Conservation (phyloP, 2,329 filamentous ascomycete species). For the Chalaropsis ovoidea region DNA sequence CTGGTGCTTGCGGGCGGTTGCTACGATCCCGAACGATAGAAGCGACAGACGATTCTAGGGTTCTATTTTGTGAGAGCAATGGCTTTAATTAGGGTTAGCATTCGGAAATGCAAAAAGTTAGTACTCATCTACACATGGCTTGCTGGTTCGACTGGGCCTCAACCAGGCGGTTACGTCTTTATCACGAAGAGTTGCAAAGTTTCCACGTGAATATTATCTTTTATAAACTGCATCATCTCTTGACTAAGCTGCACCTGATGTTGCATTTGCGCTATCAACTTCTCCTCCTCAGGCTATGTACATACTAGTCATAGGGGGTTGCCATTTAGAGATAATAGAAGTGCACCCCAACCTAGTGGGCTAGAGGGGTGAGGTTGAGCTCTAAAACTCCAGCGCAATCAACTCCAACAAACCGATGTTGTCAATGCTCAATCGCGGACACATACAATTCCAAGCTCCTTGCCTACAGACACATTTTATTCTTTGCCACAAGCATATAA, state of each 20-base stretch:
- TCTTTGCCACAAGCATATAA: neutral
- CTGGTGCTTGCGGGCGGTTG: conserved; percentile 75
- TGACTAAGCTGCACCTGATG: neutral
- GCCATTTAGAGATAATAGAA: neutral
- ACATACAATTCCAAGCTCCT: neutral
- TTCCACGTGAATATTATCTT: no score
- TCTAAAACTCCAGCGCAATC: conserved; percentile 14
- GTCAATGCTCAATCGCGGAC: neutral
- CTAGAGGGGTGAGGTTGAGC: conserved; percentile 21
- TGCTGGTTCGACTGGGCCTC: neutral
- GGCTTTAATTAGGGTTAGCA: neutral
- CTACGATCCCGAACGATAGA: conserved; percentile 40
- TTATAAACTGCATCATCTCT: neutral
- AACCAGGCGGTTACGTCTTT: neutral
- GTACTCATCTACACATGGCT: neutral
- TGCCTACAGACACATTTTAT: neutral
- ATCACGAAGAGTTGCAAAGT: no score
- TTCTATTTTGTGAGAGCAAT: neutral
- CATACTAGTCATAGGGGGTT: conserved; percentile 12
- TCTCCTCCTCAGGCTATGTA: neutral
- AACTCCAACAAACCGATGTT: conserved; percentile 1
- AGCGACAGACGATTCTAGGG: neutral
- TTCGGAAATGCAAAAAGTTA: neutral
- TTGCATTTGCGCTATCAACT: neutral
- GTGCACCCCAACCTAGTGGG: conserved; percentile 4